phyloP scores from a whole-genome alignment of 1,284 basidiomycete species.

The Amylostereum chailletii region DNA sequence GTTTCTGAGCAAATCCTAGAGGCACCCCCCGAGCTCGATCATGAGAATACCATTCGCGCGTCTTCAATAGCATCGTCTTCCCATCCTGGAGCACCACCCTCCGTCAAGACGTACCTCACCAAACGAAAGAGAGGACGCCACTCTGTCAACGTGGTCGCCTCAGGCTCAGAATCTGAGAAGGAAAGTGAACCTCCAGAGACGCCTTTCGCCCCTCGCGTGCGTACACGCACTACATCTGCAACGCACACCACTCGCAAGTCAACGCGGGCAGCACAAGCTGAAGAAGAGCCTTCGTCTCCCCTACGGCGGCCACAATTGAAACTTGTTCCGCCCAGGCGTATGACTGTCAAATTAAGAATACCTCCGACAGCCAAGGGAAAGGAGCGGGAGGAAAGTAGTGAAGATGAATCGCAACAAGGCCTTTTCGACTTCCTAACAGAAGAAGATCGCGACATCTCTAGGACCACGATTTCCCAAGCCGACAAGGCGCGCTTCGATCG shows the following conservation, averaged over 20 bases:
- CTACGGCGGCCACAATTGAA: conserved; percentile 16
- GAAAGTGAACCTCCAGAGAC: conserved; percentile 7
- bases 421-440: conserved; percentile 72
- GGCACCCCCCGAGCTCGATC: conserved; percentile 12
- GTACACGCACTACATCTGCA: conserved; percentile 8
- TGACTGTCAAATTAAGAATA: conserved; percentile 45
- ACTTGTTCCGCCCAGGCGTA: conserved; percentile 15
- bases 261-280: conserved; percentile 7
- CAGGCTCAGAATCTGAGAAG: conserved; percentile 2
- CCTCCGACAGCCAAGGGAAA: conserved; percentile 51
- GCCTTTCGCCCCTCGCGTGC: conserved; percentile 7
- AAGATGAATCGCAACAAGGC: conserved; percentile 32
- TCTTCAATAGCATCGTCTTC: conserved; percentile 45
- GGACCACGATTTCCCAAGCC: conserved; percentile 53
- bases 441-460: conserved; percentile 68
- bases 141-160: conserved; percentile 2
- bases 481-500: conserved; percentile 78
- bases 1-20: not conserved
- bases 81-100: conserved; percentile 15
- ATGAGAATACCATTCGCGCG: conserved; percentile 18
- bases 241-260: conserved; percentile 21
- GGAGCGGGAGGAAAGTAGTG: conserved; percentile 48
- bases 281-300: conserved; percentile 23
- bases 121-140: conserved; percentile 9
- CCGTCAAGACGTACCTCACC: conserved; percentile 6